These are phyloP conservation scores for Sporodiniella umbellata DNA, from an alignment of 371 early-diverging fungal genomes.

Conservation along the genomic window DNA sequence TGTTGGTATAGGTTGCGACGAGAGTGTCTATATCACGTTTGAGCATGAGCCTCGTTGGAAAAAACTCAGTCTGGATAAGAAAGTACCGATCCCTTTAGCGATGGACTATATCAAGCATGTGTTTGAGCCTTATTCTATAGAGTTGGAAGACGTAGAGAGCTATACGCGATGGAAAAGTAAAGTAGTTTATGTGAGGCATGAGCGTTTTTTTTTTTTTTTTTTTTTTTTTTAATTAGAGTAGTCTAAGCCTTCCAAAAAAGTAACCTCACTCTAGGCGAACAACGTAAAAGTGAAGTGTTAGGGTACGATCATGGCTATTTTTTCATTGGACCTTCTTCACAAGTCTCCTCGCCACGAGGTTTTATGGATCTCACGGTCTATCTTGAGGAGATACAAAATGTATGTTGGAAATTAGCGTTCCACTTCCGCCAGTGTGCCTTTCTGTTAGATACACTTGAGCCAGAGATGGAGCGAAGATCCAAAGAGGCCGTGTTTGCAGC, in stretches of 20 bases:
- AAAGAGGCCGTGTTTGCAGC: constrained; percentile 15
- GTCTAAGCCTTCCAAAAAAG: no score
- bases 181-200: background rate
- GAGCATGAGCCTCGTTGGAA: constrained; percentile 37
- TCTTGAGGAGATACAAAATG: constrained; percentile 31
- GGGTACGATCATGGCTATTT: constrained; percentile 27
- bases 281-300: constrained; percentile 15
- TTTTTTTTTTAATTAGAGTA: no score
- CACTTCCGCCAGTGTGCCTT: constrained; percentile 18
- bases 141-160: constrained; percentile 19
- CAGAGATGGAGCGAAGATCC: constrained; percentile 14
- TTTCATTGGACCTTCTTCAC: constrained; percentile 36
- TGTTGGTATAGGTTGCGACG: constrained; percentile 23
- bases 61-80: constrained; percentile 24
- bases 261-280: constrained; percentile 7
- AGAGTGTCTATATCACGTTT: constrained; percentile 26
- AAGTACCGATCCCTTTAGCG: constrained; percentile 23
- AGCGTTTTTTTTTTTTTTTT: background rate
- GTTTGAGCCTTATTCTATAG: constrained; percentile 31
- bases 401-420: constrained; percentile 39
- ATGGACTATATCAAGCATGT: constrained; percentile 19
- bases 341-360: constrained; percentile 23
- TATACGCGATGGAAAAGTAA: constrained; percentile 34
- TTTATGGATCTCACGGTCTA: constrained; percentile 24
- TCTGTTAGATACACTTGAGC: constrained; percentile 26